phyloP scores from a whole-genome alignment of 2,329 filamentous ascomycete genomes.

The Neurospora sp. region DNA sequence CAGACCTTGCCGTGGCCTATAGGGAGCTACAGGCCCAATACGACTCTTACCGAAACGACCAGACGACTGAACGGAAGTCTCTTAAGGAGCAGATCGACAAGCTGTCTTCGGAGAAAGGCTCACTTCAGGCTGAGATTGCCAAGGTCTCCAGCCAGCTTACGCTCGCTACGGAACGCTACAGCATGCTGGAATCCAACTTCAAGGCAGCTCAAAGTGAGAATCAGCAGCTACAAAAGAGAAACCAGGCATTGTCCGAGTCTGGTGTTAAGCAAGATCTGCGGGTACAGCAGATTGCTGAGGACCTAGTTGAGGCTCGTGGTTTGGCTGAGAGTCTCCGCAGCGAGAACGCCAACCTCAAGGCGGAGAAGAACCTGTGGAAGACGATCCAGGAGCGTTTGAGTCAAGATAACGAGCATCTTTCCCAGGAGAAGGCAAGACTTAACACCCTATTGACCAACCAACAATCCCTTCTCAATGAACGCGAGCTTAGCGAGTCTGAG shows the following conservation, averaged over 20 bases:
- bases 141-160: constrained; percentile 71
- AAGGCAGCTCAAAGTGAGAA: constrained; percentile 77
- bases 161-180: constrained; percentile 72
- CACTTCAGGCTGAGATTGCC: constrained; percentile 72
- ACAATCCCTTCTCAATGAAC: constrained; percentile 85
- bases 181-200: constrained; percentile 85
- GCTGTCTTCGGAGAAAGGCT: constrained; percentile 70
- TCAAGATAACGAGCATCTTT: constrained; percentile 76
- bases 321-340: constrained; percentile 78
- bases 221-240: constrained; percentile 73
- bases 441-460: constrained; percentile 75
- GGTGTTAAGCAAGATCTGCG: constrained; percentile 83
- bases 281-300: constrained; percentile 86
- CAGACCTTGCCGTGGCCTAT: constrained; percentile 66
- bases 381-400: constrained; percentile 80
- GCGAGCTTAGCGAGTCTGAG: constrained; percentile 75
- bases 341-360: constrained; percentile 86
- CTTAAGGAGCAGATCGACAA: constrained; percentile 77
- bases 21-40: constrained; percentile 85
- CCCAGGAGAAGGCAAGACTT: constrained; percentile 75
- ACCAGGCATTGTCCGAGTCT: constrained; percentile 64
- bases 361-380: constrained; percentile 91
- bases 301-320: constrained; percentile 77
- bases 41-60: constrained; percentile 80
- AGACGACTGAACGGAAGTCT: constrained; percentile 68